These are phyloP conservation scores for Penicillium sp. DNA, from an alignment of 2,329 filamentous ascomycete genomes.

Conservation along the genomic window DNA sequence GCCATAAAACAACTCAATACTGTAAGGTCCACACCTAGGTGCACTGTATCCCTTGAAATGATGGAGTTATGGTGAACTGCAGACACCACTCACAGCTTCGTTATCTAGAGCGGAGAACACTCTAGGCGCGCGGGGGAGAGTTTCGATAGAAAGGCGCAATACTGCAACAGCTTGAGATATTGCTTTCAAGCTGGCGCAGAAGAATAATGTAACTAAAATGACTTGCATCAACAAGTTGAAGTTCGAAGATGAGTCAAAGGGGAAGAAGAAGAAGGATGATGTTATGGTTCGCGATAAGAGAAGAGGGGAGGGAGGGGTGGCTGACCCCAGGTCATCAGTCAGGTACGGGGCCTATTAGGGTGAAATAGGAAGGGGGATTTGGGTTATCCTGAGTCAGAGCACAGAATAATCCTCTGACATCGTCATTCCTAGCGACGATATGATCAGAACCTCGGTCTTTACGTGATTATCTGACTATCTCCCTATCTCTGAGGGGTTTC, in stretches of 20 bases:
- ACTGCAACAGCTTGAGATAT: slow-evolving; percentile 23
- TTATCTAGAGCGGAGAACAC: slow-evolving; percentile 28
- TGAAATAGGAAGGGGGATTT: slow-evolving; percentile 12
- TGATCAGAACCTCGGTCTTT: background rate
- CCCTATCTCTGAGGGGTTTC: background rate
- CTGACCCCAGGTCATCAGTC: slow-evolving; percentile 13
- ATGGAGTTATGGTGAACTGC: background rate
- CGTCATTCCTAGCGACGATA: background rate
- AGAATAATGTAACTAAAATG: slow-evolving; percentile 3
- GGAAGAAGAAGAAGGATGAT: slow-evolving; percentile 13
- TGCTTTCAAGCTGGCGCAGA: slow-evolving; percentile 7
- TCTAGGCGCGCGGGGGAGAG: slow-evolving; percentile 31
- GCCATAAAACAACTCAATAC: background rate
- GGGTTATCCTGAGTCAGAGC: slow-evolving; percentile 21
- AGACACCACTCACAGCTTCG: slow-evolving; percentile 8
- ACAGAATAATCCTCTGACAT: slow-evolving; percentile 4
- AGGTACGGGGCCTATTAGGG: slow-evolving; percentile 11
- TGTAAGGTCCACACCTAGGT: slow-evolving; percentile 9
- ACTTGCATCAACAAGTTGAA: slow-evolving; percentile 9
- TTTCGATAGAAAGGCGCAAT: slow-evolving; percentile 26
- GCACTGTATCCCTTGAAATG: background rate
- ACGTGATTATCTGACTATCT: background rate
- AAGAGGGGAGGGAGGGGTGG: slow-evolving; percentile 13
- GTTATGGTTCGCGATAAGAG: slow-evolving; percentile 18
- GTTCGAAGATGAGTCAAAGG: slow-evolving; percentile 8